Evolutionary conservation across 75 land plant genomes (phyloP).

Genomic region (Sequoiadendron giganteum): DNA sequence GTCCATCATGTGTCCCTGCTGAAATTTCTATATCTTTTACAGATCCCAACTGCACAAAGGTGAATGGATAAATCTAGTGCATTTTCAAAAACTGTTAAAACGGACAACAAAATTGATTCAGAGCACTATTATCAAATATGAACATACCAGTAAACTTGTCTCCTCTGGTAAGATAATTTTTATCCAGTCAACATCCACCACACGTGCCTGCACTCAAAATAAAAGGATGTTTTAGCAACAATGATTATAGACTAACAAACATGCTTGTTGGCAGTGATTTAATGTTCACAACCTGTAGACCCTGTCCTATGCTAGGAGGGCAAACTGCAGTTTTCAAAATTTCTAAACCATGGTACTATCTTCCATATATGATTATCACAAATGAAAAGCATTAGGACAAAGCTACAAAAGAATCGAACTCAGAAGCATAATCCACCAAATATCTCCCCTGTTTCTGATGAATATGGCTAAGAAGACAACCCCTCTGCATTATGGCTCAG

Average conservation of each 20-base stretch:
- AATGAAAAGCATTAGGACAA: background rate
- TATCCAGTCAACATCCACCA: constrained; percentile 95
- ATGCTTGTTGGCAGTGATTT: background rate
- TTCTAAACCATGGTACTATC: background rate
- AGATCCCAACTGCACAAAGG: constrained; percentile 59
- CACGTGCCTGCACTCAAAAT: constrained; percentile 56
- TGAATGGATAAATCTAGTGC: background rate
- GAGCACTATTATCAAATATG: background rate
- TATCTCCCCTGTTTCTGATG: background rate
- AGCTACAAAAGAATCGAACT: background rate
- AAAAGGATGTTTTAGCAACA: background rate
- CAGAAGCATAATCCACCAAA: background rate
- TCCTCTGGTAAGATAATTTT: constrained; percentile 60
- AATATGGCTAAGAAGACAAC: background rate
- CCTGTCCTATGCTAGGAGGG: background rate
- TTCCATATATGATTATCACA: background rate
- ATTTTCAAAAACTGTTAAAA: background rate
- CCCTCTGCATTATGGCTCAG: background rate
- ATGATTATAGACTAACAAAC: background rate
- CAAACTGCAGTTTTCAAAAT: background rate
- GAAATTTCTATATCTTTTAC: constrained; percentile 45
- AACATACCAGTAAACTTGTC: constrained; percentile 66
- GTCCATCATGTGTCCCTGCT: constrained; percentile 69
- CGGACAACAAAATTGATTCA: background rate
- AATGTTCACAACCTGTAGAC: background rate